phyloP scores from a whole-genome alignment of 306 rosid species.

The Cicer yamashitae region DNA sequence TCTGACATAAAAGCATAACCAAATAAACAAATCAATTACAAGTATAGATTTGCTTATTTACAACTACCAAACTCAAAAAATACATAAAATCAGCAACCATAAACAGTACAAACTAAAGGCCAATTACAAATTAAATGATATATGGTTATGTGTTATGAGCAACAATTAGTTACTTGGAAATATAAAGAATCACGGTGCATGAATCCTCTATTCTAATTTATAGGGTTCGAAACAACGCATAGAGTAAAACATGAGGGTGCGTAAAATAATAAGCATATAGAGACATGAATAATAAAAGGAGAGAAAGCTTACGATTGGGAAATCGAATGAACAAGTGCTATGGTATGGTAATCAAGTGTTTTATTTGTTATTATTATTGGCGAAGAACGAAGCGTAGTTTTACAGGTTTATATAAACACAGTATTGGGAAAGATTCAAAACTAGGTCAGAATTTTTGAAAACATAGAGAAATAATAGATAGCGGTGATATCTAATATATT shows the following conservation, averaged over 20 bases:
- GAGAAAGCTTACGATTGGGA: neutral
- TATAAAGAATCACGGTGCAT: neutral
- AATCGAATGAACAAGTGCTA: neutral
- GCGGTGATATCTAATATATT: too few species aligned
- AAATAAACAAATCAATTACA: neutral
- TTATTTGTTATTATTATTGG: neutral
- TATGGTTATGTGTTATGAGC: neutral
- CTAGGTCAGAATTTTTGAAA: too few species aligned
- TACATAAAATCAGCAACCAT: neutral
- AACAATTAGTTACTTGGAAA: neutral
- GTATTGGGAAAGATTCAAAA: too few species aligned
- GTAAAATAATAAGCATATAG: neutral
- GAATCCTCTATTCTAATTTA: neutral
- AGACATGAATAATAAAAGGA: neutral
- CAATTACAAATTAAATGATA: neutral
- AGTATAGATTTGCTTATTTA: neutral
- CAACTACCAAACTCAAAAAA: neutral
- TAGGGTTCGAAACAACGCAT: slow-evolving; percentile 8
- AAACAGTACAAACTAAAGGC: neutral
- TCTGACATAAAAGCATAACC: slow-evolving; percentile 46
- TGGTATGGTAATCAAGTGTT: neutral
- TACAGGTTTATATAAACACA: too few species aligned
- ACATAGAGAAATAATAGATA: too few species aligned
- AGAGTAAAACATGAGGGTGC: neutral
- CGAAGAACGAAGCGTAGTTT: neutral